These are phyloP conservation scores for Climacium dendroides DNA, from an alignment of 225 moss, liverwort and hornwort genomes.

Conservation along the genomic window DNA sequence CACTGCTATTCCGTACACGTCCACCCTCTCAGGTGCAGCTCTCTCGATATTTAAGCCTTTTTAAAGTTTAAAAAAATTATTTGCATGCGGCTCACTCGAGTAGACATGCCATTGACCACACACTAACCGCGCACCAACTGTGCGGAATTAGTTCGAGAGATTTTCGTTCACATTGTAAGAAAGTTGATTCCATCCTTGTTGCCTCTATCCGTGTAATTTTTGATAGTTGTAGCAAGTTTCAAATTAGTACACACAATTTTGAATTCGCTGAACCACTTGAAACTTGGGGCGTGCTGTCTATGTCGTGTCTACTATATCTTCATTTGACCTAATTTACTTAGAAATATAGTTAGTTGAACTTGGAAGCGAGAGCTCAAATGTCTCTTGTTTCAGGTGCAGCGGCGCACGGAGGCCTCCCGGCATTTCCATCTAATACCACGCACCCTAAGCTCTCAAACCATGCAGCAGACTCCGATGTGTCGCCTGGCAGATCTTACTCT, in stretches of 20 bases:
- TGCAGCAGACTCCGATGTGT: slow-evolving; percentile 15
- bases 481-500: slow-evolving; percentile 25
- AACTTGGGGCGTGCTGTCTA: not conserved
- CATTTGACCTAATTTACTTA: not conserved
- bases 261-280: not conserved
- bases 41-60: not conserved
- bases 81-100: not conserved
- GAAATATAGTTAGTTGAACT: not conserved
- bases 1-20: slow-evolving; percentile 65
- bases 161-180: not conserved
- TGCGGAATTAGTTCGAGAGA: not conserved
- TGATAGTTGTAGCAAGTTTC: not conserved
- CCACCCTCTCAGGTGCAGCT: slow-evolving; percentile 54
- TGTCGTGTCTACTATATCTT: not conserved
- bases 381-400: slow-evolving; percentile 44
- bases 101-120: not conserved
- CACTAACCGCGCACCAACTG: not conserved
- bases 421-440: slow-evolving; percentile 44
- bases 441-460: slow-evolving; percentile 57
- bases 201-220: not conserved
- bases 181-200: not conserved
- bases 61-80: not conserved
- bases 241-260: not conserved
- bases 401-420: slow-evolving; percentile 62
- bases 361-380: not conserved